Conservation (phyloP, 169 alveolate genomes). For the Plasmodium malariae region DNA sequence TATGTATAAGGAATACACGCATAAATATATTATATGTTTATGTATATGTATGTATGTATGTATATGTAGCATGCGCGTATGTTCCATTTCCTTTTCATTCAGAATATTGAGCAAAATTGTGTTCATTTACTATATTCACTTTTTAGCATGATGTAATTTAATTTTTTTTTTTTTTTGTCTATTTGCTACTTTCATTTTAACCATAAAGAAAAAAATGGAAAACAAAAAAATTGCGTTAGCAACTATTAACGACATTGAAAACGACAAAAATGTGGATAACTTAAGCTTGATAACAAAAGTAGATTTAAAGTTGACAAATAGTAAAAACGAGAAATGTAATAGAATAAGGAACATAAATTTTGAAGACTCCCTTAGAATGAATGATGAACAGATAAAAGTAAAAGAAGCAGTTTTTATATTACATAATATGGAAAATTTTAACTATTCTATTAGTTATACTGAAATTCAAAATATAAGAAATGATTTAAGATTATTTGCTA, state of each 20-base stretch:
- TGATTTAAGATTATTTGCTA: slow-evolving; percentile 79
- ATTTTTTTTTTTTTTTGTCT: not conserved
- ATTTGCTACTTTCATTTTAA: not conserved
- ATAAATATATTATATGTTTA: too few relatives aligned
- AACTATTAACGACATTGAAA: slow-evolving; percentile 66
- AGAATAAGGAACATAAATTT: slow-evolving; percentile 44
- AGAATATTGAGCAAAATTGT: too few relatives aligned
- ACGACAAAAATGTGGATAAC: slow-evolving; percentile 61
- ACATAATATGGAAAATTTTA: slow-evolving; percentile 68
- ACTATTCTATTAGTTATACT: slow-evolving; percentile 63
- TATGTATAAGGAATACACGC: too few relatives aligned
- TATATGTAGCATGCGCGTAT: too few relatives aligned
- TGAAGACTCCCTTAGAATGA: slow-evolving; percentile 59
- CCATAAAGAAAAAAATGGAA: slow-evolving; percentile 33
- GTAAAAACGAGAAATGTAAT: slow-evolving; percentile 17
- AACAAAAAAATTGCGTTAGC: slow-evolving; percentile 44
- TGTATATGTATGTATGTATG: too few relatives aligned
- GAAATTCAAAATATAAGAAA: slow-evolving; percentile 81
- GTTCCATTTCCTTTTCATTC: too few relatives aligned
- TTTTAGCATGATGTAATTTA: too few relatives aligned
- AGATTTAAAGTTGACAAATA: slow-evolving; percentile 33
- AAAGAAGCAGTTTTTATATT: slow-evolving; percentile 71
- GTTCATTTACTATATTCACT: too few relatives aligned
- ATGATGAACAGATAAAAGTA: slow-evolving; percentile 72
- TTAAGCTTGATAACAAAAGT: slow-evolving; percentile 60